Conservation (phyloP, 1,284 basidiomycete species). For the Uromyces viciae-fabae region DNA sequence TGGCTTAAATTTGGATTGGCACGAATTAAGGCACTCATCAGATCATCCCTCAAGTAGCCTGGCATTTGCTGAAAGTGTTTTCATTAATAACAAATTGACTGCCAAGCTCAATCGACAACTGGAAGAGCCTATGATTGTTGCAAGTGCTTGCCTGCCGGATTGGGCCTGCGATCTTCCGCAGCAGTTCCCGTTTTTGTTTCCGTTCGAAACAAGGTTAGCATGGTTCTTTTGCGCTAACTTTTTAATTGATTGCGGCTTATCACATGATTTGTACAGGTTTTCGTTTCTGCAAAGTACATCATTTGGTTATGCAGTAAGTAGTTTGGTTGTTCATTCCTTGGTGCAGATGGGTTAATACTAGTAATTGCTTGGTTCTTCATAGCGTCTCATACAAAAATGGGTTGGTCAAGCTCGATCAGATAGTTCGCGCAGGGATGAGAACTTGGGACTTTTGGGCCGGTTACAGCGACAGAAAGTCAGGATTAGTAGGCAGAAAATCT, state of each 20-base stretch:
- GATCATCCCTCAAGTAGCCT: constrained; percentile 45
- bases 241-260: background rate
- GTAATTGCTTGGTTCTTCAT: constrained; percentile 31
- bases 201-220: constrained; percentile 43
- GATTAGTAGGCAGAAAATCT: constrained; percentile 85
- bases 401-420: constrained; percentile 49
- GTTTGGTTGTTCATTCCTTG: constrained; percentile 60
- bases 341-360: constrained; percentile 66
- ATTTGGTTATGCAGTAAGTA: constrained; percentile 74
- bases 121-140: constrained; percentile 98
- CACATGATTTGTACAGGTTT: constrained; percentile 66
- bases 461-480: constrained; percentile 93
- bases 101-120: constrained; percentile 96
- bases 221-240: background rate
- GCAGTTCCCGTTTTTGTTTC: constrained; percentile 56
- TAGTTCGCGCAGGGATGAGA: constrained; percentile 75
- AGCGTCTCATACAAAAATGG: constrained; percentile 45
- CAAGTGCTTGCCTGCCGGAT: constrained; percentile 89
- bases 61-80: constrained; percentile 66
- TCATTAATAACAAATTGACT: constrained; percentile 96
- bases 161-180: constrained; percentile 93
- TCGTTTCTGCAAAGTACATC: constrained; percentile 94
- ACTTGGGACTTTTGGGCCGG: constrained; percentile 82
- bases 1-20: constrained; percentile 68
- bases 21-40: constrained; percentile 54